A percentile compares a stretch with the other conserved stretches of the same genome.
Evolutionary conservation across 1,284 basidiomycete species (phyloP).

Genomic region (Coriolopsis trogii): DNA sequence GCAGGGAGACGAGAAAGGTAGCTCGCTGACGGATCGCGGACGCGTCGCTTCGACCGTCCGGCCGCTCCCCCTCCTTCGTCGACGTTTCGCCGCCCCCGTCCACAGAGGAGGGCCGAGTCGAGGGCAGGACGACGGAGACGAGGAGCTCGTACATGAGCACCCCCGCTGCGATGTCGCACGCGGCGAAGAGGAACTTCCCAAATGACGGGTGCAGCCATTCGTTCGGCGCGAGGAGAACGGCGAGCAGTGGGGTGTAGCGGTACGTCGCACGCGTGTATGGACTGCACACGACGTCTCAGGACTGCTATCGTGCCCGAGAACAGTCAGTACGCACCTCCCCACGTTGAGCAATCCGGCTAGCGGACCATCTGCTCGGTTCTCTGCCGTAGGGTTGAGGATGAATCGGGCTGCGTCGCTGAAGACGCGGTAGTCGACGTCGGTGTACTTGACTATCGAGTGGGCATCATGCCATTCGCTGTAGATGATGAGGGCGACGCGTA

Average conservation of each 20-base stretch:
- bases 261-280: slow-evolving; percentile 96
- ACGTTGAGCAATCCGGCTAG: slow-evolving; percentile 50
- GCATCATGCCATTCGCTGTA: slow-evolving; percentile 91
- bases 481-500: slow-evolving; percentile 74
- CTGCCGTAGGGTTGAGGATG: slow-evolving; percentile 50
- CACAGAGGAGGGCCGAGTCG: no score
- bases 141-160: slow-evolving; percentile 76
- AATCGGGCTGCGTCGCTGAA: slow-evolving; percentile 90
- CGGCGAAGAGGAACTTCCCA: slow-evolving; percentile 90
- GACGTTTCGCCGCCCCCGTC: neutral
- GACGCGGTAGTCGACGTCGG: slow-evolving; percentile 96
- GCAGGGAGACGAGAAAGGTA: slow-evolving; percentile 58
- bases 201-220: slow-evolving; percentile 78
- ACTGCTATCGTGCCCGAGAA: neutral
- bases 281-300: slow-evolving; percentile 35
- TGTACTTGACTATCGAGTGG: slow-evolving; percentile 88
- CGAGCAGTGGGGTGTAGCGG: slow-evolving; percentile 94
- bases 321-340: slow-evolving; percentile 63
- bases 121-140: slow-evolving; percentile 48
- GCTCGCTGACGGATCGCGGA: slow-evolving; percentile 36
- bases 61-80: neutral
- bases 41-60: neutral
- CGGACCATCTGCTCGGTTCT: slow-evolving; percentile 64
- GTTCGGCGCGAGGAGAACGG: slow-evolving; percentile 83
- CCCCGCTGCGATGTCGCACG: slow-evolving; percentile 85